phyloP scores from a whole-genome alignment of 1,284 basidiomycete species.

The Mycena citricolor region DNA sequence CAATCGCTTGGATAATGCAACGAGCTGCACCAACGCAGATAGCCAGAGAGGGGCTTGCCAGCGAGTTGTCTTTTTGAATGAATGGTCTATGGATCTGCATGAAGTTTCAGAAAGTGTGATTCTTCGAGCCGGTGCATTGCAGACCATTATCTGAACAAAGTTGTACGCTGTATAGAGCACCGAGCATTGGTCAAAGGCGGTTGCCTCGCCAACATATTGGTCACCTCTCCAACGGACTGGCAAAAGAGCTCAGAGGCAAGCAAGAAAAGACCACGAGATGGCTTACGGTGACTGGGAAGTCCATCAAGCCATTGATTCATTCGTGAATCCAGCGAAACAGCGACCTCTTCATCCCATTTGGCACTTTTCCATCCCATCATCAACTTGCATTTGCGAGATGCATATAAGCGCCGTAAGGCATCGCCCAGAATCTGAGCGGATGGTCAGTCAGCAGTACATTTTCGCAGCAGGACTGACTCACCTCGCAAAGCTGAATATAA shows the following conservation, averaged over 20 bases:
- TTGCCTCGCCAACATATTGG: background rate
- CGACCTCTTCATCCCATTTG: too few relatives aligned
- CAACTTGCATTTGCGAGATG: too few relatives aligned
- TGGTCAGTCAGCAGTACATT: too few relatives aligned
- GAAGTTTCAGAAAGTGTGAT: background rate
- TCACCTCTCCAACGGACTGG: slow-evolving; percentile 20
- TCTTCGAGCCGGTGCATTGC: background rate
- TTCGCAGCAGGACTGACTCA: too few relatives aligned
- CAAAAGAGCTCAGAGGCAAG: background rate
- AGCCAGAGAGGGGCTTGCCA: slow-evolving; percentile 27
- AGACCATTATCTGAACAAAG: slow-evolving; percentile 10
- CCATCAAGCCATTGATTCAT: too few relatives aligned
- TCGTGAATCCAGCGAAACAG: too few relatives aligned
- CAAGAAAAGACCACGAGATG: background rate
- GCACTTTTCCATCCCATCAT: too few relatives aligned
- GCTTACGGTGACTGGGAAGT: too few relatives aligned
- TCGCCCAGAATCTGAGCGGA: too few relatives aligned
- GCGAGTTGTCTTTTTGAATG: slow-evolving; percentile 33
- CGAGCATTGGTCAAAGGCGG: slow-evolving; percentile 14
- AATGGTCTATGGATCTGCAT: slow-evolving; percentile 53
- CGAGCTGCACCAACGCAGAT: slow-evolving; percentile 36
- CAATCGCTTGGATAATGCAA: slow-evolving; percentile 26
- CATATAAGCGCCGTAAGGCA: too few relatives aligned
- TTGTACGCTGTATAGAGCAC: slow-evolving; percentile 11
- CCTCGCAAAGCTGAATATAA: too few relatives aligned